Conservation (phyloP, 768 basidiomycete genomes). For the Suillus clintonianus region DNA sequence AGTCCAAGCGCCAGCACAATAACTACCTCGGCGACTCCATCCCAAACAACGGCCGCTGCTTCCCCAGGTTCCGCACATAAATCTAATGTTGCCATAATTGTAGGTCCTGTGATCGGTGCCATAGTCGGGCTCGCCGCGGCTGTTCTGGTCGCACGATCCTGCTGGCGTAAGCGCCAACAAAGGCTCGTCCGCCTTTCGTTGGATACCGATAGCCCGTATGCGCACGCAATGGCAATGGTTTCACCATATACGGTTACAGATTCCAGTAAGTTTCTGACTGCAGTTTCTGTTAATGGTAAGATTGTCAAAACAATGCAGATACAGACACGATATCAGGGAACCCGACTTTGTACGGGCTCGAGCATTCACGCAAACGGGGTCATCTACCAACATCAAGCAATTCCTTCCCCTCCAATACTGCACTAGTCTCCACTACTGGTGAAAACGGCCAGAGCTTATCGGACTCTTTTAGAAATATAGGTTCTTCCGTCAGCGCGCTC, state of each 20-base stretch:
- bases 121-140: neutral
- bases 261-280: neutral
- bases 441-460: neutral
- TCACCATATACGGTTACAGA: slow-evolving; percentile 1
- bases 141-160: neutral
- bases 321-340: neutral
- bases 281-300: neutral
- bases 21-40: slow-evolving; percentile 4
- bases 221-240: neutral
- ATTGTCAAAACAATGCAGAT: neutral
- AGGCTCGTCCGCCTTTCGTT: neutral
- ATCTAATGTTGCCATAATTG: neutral
- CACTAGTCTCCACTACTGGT: neutral
- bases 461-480: neutral
- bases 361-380: neutral
- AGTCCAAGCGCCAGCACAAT: slow-evolving; percentile 2
- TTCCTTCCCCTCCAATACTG: neutral
- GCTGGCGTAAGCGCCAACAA: slow-evolving; percentile 3
- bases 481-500: neutral
- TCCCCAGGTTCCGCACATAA: neutral
- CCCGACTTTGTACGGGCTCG: neutral
- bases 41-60: neutral
- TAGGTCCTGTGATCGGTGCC: slow-evolving; percentile 6
- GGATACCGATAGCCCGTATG: neutral
- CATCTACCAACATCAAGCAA: neutral